Evolutionary conservation across 345 rosid species (phyloP), one percentile per base, ranked within the genome.

Genomic region (Eucalyptus pauciflora): DNA sequence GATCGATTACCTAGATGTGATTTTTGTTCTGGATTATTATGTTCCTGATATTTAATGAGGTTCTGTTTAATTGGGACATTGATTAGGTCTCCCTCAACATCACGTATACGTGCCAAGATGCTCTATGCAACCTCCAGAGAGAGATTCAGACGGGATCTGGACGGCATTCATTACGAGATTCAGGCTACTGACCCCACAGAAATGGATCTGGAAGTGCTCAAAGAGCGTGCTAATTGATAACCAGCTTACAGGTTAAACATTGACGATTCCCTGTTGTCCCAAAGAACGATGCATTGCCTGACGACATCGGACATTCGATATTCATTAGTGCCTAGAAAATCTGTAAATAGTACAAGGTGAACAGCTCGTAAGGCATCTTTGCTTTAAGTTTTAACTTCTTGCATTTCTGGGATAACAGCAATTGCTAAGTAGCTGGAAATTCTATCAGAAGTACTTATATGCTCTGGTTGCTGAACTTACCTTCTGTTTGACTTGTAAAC

Each of bases 181-280:
- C 97, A 95, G 92, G 97, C 96, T 50, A 95, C 96, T 89, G 97
- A 95, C 91, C 94, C 95, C 88, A 93, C 96, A 10, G 97, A 95
- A 90, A 95, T 95, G 94, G 96, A 95, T 91, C 95, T 95, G 85
- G 94, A 95, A 56, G 96, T 95, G 64, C n/a, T 94, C 51, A 92
- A 91, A 86, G 96, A 94, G 43, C 95, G 95, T 86, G 96, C 96
- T 33, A 92, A 94, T 85, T 95, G 85, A 93, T 76, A 76, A 20
- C 46, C 48, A 52, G 54, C 87, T 76, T 37, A 37, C 83, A 18
- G 27, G 83, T 69, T 69, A 69, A 69, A 37, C 83, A 37, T 76
- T 76, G 48, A 76, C 4, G 48, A 10, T 76, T 76, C 83, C 46
- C 83, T 76, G 13, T 20, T 76, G 83, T 41, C 83, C 81, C 27